Evolutionary conservation across 2,329 filamentous ascomycete genomes (phyloP).

Genomic region (Fusarium chuoi): DNA sequence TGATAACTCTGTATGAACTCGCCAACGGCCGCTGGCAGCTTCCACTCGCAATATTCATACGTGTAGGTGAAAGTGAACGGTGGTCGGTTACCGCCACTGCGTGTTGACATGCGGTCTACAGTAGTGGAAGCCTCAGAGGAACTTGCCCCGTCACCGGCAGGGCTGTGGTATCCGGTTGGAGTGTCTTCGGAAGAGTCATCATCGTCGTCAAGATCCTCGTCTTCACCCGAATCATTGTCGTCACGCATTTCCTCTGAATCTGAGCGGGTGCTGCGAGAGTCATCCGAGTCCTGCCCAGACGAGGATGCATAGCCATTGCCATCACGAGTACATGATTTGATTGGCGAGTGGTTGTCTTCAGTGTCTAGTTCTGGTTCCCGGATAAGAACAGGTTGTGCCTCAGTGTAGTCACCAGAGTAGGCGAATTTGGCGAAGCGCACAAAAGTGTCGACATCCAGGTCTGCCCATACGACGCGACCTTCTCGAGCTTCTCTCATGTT

Average conservation of each 20-base stretch:
- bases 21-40: slow-evolving; percentile 14
- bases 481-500: slow-evolving; percentile 41
- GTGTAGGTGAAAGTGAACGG: neutral
- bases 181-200: neutral
- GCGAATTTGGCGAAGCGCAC: slow-evolving; percentile 42
- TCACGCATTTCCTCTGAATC: neutral
- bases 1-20: neutral
- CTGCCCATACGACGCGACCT: slow-evolving; percentile 39
- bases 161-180: neutral
- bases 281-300: neutral
- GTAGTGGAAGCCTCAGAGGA: slow-evolving; percentile 14
- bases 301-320: neutral
- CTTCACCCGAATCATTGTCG: neutral
- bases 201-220: neutral
- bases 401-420: slow-evolving; percentile 40
- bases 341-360: neutral
- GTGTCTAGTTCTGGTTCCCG: neutral
- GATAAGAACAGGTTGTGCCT: slow-evolving; percentile 23
- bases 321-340: neutral
- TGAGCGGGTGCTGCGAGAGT: neutral
- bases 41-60: neutral
- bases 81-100: neutral
- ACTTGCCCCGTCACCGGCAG: neutral
- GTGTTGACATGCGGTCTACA: neutral
- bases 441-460: slow-evolving; percentile 43